Percentiles rank a stretch among this genome's conserved stretches.
Conservation (phyloP, 2,329 filamentous ascomycete species). For the Escovopsis weberi region DNA sequence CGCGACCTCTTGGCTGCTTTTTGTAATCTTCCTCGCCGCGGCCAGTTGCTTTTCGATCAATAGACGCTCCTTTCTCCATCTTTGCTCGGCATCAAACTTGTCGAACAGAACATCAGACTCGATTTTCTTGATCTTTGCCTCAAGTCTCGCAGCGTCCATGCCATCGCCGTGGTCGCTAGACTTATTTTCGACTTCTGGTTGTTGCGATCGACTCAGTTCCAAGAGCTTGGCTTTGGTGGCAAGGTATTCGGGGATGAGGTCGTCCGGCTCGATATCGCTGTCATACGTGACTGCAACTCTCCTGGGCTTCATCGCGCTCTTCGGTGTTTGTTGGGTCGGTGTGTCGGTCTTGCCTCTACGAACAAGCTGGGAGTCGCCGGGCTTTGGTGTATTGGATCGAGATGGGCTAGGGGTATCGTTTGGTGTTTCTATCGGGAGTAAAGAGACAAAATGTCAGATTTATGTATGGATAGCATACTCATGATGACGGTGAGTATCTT, state of each 20-base stretch:
- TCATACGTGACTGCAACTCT: conserved; percentile 39
- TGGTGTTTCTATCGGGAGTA: conserved; percentile 28
- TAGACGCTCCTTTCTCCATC: conserved; percentile 47
- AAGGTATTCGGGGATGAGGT: conserved; percentile 62
- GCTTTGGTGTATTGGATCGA: conserved; percentile 33
- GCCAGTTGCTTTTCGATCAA: conserved; percentile 48
- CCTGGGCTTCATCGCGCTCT: conserved; percentile 19
- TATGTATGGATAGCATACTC: neutral
- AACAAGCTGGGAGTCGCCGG: conserved; percentile 13
- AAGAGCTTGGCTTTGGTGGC: conserved; percentile 58
- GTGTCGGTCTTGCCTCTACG: conserved; percentile 21
- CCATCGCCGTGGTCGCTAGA: conserved; percentile 15
- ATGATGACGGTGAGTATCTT: neutral
- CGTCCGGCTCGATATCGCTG: conserved; percentile 60
- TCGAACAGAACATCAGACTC: conserved; percentile 69
- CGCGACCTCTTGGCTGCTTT: conserved; percentile 10
- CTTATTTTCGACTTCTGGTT: conserved; percentile 4
- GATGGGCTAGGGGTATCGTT: conserved; percentile 35
- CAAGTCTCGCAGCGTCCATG: conserved; percentile 46
- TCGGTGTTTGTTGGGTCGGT: conserved; percentile 11
- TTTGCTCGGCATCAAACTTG: conserved; percentile 44
- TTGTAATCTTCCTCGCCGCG: conserved; percentile 25
- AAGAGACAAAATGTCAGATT: conserved; percentile 3
- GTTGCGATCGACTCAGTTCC: conserved; percentile 22
- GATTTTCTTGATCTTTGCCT: conserved; percentile 61